Conservation (phyloP, 768 basidiomycete genomes). For the Rhodotorula taiwanensis region DNA sequence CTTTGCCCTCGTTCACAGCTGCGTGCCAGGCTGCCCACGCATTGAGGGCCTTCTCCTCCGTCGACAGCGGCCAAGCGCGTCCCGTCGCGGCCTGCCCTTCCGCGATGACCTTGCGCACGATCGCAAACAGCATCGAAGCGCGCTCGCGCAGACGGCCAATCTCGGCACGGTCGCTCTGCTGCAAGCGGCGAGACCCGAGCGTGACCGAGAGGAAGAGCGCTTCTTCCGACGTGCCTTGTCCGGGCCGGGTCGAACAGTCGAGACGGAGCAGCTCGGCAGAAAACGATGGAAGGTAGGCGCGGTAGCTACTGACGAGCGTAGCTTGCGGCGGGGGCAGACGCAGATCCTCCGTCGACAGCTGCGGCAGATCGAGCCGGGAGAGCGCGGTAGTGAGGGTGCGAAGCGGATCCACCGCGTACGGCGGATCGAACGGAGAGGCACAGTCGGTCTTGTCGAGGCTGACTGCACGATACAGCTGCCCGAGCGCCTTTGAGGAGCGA, state of each 20-base stretch:
- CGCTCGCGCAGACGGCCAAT: background rate
- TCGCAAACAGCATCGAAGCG: conserved; percentile 3
- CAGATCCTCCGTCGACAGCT: background rate
- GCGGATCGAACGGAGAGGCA: background rate
- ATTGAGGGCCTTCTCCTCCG: background rate
- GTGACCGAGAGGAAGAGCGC: conserved; percentile 18
- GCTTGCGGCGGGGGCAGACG: background rate
- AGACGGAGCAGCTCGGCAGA: conserved; percentile 1
- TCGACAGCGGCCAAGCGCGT: too few relatives aligned
- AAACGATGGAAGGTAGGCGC: background rate
- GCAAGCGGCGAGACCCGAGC: background rate
- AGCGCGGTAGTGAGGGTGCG: background rate
- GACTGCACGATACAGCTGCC: conserved; percentile 62
- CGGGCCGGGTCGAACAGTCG: background rate
- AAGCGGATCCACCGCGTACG: background rate
- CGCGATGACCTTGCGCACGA: conserved; percentile 4
- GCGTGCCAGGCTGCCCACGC: conserved; percentile 4
- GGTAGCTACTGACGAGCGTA: background rate
- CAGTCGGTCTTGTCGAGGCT: background rate
- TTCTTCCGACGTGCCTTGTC: background rate
- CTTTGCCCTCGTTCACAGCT: conserved; percentile 4
- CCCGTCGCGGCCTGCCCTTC: background rate
- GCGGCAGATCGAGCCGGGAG: background rate
- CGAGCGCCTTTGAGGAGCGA: conserved; percentile 62
- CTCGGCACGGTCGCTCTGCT: background rate